Conservation (phyloP, 495 filamentous ascomycete species). For the Penicillium malachiteum region DNA sequence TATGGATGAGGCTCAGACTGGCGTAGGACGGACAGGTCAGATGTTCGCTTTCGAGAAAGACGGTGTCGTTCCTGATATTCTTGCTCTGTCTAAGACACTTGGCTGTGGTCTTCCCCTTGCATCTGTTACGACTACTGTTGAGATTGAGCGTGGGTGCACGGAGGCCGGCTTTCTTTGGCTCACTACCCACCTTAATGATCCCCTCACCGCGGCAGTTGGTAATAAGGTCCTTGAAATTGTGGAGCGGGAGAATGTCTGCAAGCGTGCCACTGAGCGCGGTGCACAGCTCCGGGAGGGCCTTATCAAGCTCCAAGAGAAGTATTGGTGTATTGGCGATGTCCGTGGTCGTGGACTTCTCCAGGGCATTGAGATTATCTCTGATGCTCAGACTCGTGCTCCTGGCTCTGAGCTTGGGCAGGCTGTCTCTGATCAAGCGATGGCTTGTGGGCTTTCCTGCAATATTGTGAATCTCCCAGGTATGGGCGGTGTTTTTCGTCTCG, state of each 20-base stretch:
- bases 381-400: constrained; percentile 41
- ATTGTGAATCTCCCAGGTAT: constrained; percentile 47
- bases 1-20: constrained; percentile 53
- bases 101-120: constrained; percentile 54
- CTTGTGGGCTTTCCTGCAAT: constrained; percentile 48
- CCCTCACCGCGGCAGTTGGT: constrained; percentile 53
- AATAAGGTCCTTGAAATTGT: constrained; percentile 58
- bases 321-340: constrained; percentile 56
- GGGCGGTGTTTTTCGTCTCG: constrained; percentile 55
- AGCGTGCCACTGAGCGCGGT: constrained; percentile 38
- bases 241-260: constrained; percentile 46
- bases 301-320: constrained; percentile 39
- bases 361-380: constrained; percentile 53
- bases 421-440: constrained; percentile 44
- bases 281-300: constrained; percentile 42
- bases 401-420: constrained; percentile 45
- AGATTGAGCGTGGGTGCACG: constrained; percentile 43
- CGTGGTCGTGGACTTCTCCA: constrained; percentile 53
- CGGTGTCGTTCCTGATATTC: constrained; percentile 47
- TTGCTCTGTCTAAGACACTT: constrained; percentile 54
- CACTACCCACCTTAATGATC: constrained; percentile 53
- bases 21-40: constrained; percentile 45
- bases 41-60: constrained; percentile 49
- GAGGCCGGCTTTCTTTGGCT: constrained; percentile 28
- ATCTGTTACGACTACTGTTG: constrained; percentile 47